These are phyloP conservation scores for Kwoniella sp. DNA, from an alignment of 768 basidiomycete species.

Conservation along the genomic window DNA sequence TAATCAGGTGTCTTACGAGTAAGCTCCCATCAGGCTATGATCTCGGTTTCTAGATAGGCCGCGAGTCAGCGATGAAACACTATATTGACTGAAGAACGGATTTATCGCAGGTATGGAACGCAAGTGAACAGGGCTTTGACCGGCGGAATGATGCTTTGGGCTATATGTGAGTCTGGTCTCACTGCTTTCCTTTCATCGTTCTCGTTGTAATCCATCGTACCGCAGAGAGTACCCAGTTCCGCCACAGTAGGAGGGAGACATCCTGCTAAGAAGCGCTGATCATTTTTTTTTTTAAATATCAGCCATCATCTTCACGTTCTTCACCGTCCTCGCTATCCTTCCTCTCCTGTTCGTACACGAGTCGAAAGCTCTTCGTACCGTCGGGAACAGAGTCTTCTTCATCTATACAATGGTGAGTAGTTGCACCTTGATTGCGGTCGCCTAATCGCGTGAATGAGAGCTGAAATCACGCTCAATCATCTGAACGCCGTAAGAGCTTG, in stretches of 20 bases:
- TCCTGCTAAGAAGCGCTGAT: not conserved
- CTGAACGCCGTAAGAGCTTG: slow-evolving; percentile 26
- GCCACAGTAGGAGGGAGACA: not conserved
- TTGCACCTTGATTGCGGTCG: not conserved
- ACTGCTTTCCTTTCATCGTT: too few relatives aligned
- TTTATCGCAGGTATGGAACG: slow-evolving; percentile 39
- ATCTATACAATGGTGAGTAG: slow-evolving; percentile 43
- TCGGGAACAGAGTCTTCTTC: slow-evolving; percentile 53
- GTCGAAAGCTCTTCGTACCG: slow-evolving; percentile 43
- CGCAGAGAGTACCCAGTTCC: too few relatives aligned
- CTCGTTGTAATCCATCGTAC: too few relatives aligned
- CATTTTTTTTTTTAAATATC: slow-evolving; percentile 7
- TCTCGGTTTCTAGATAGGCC: not conserved
- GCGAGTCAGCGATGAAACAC: not conserved
- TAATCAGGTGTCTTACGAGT: slow-evolving; percentile 51
- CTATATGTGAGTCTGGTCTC: slow-evolving; percentile 40
- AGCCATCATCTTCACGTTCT: slow-evolving; percentile 52
- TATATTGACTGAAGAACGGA: not conserved
- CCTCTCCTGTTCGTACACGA: slow-evolving; percentile 55
- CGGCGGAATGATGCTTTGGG: slow-evolving; percentile 54
- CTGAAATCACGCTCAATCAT: not conserved
- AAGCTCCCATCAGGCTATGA: slow-evolving; percentile 14
- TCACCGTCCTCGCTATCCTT: slow-evolving; percentile 51
- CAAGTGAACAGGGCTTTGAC: slow-evolving; percentile 50
- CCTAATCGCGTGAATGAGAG: not conserved